Conservation (phyloP, 2,329 filamentous ascomycete species). For the Sporothrix curviconia region DNA sequence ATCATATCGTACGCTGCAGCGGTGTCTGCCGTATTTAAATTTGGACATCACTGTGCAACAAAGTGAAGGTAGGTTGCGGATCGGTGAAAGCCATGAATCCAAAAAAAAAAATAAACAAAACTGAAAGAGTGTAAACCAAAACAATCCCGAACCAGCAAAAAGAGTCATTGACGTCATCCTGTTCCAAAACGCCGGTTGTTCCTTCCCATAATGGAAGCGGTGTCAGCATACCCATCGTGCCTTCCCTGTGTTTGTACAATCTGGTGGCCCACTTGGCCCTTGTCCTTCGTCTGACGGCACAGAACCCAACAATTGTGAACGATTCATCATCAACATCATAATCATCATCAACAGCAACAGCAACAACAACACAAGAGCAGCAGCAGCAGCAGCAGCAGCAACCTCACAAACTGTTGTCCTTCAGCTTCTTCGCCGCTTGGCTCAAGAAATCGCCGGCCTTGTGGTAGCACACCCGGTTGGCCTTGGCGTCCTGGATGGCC, state of each 20-base stretch:
- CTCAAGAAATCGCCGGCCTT: slow-evolving; percentile 20
- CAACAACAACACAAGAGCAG: no score
- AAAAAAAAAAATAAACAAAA: background rate
- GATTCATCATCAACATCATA: no score
- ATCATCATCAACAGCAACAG: background rate
- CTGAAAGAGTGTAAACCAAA: background rate
- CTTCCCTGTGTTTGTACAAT: background rate
- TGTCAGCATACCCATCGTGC: background rate
- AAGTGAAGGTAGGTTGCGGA: no score
- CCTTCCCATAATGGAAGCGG: background rate
- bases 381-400: no score
- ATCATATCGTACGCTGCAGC: no score
- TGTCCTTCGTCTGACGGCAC: background rate
- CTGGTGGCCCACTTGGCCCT: background rate
- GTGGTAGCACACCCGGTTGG: slow-evolving; percentile 23
- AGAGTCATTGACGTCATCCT: background rate
- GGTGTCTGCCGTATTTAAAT: no score
- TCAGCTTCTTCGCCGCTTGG: slow-evolving; percentile 17
- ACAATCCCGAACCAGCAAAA: background rate
- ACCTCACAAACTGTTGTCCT: background rate
- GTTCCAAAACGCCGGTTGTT: background rate
- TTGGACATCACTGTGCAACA: no score
- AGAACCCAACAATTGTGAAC: background rate
- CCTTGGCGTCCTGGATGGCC: slow-evolving; percentile 25
- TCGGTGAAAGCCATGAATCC: background rate